These are phyloP conservation scores for Fusarium miscanthi DNA, from an alignment of 2,329 filamentous ascomycete species.

Conservation along the genomic window DNA sequence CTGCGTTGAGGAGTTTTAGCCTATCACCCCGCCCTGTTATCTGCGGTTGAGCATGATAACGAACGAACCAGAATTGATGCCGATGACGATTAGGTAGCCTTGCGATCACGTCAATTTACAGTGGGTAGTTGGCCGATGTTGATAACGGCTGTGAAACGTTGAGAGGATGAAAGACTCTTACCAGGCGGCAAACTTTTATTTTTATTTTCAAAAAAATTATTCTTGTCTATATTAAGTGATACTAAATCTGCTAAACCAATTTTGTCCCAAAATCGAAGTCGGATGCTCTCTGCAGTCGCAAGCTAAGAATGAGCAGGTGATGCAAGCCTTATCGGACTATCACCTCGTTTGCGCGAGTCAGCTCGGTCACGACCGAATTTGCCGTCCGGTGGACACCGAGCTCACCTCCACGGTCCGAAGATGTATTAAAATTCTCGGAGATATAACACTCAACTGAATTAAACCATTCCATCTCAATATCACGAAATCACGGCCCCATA, in stretches of 20 bases:
- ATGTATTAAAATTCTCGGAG: neutral
- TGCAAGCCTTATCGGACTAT: neutral
- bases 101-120: conserved; percentile 22
- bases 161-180: no score
- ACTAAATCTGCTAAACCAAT: neutral
- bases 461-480: neutral
- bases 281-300: fast-evolving
- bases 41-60: neutral
- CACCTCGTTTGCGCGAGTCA: neutral
- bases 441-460: neutral
- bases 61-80: neutral
- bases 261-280: neutral
- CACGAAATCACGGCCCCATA: fast-evolving
- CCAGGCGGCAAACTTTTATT: no score
- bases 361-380: neutral
- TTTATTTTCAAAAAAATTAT: no score
- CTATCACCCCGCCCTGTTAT: neutral
- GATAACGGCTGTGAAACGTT: neutral
- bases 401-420: no score
- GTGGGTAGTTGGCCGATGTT: conserved; percentile 3
- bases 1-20: neutral
- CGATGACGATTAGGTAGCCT: conserved; percentile 9
- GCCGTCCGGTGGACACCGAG: neutral
- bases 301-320: neutral
- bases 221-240: fast-evolving